Evolutionary conservation across 2,329 filamentous ascomycete species (phyloP).

Genomic region (Neopestalotiopsis rosae): DNA sequence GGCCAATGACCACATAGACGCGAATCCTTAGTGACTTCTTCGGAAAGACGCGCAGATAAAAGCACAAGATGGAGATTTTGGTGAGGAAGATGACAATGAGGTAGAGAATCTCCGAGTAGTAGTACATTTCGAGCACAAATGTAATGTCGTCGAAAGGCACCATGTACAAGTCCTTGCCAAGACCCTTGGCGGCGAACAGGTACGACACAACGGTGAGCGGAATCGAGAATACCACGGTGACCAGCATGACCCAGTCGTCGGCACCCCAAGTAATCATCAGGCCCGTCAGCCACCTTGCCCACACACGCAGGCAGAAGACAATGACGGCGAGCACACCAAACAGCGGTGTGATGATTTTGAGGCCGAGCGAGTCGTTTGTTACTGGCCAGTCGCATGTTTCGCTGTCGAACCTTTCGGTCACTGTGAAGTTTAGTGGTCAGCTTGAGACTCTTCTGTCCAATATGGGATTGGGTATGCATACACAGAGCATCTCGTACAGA

Average conservation of each 20-base stretch:
- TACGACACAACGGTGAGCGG: conserved; percentile 14
- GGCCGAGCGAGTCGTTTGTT: conserved; percentile 12
- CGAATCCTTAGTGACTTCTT: conserved; percentile 23
- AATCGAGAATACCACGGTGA: conserved; percentile 1
- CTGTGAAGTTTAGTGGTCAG: not conserved
- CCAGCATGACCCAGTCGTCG: conserved; percentile 15
- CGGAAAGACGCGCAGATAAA: conserved; percentile 33
- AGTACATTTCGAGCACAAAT: conserved; percentile 30
- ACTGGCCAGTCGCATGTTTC: conserved; percentile 15
- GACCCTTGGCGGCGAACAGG: conserved; percentile 10
- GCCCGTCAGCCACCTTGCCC: conserved; percentile 12
- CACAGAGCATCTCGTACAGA: conserved; percentile 10
- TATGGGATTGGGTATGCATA: not conserved
- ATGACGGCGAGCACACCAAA: conserved; percentile 14
- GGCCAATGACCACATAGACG: conserved; percentile 24
- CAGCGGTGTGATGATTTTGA: conserved; percentile 13
- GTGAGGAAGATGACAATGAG: conserved; percentile 34
- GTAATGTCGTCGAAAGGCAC: conserved; percentile 15
- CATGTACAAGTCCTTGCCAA: conserved; percentile 15
- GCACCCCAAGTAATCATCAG: conserved; percentile 7
- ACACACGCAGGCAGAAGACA: conserved; percentile 15
- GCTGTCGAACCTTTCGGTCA: conserved; percentile 12
- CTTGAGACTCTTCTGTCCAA: too few species aligned
- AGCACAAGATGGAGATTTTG: conserved; percentile 33
- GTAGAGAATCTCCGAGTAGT: conserved; percentile 34